Evolutionary conservation across 2,329 filamentous ascomycete genomes (phyloP).

Genomic region (Fusarium sp.): DNA sequence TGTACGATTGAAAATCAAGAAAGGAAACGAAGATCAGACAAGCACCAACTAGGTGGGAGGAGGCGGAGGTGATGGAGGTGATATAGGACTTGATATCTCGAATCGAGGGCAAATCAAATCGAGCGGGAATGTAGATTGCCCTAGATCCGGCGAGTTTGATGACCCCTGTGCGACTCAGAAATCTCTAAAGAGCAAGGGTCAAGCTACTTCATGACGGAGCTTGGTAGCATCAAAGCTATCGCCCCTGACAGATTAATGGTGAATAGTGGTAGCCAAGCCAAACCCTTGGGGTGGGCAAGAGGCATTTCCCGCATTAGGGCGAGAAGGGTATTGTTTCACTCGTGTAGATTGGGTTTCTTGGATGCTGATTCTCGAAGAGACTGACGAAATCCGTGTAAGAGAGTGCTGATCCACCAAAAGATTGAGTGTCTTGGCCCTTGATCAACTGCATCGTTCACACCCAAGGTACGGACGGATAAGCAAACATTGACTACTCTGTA

Average conservation of each 20-base stretch:
- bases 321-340: conserved; percentile 37
- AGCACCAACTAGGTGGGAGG: conserved; percentile 13
- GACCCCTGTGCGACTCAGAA: conserved; percentile 26
- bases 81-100: conserved; percentile 34
- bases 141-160: conserved; percentile 12
- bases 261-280: conserved; percentile 28
- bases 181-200: conserved; percentile 29
- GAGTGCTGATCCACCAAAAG: neutral
- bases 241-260: conserved; percentile 30
- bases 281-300: conserved; percentile 15
- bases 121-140: conserved; percentile 23
- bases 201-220: conserved; percentile 31
- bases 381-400: conserved; percentile 9
- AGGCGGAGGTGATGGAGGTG: conserved; percentile 16
- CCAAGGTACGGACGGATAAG: neutral
- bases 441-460: neutral
- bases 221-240: conserved; percentile 31
- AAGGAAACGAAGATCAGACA: conserved; percentile 30
- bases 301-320: conserved; percentile 30
- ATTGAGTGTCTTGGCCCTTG: neutral
- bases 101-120: conserved; percentile 31
- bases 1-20: conserved; percentile 26
- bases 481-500: neutral
- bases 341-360: conserved; percentile 18
- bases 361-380: neutral